phyloP scores from a whole-genome alignment of 441 rosid genomes.

The Gossypium davidsonii region DNA sequence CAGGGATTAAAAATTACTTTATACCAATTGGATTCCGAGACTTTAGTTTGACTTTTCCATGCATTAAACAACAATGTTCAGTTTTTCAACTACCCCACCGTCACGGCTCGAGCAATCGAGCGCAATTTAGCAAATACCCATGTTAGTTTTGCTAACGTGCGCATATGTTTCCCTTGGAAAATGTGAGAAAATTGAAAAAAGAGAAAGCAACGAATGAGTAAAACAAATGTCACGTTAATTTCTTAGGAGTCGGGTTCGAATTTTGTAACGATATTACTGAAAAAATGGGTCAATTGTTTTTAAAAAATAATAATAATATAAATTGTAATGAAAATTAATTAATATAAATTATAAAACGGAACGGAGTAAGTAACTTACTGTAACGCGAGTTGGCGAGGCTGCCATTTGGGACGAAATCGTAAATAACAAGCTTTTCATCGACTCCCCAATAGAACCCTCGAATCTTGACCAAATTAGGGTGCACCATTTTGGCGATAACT shows the following conservation, averaged over 20 bases:
- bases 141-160: slow-evolving; percentile 18
- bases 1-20: too few relatives aligned
- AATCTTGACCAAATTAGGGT: slow-evolving; percentile 72
- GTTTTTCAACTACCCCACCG: slow-evolving; percentile 52
- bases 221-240: too few relatives aligned
- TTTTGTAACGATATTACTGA: too few relatives aligned
- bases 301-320: too few relatives aligned
- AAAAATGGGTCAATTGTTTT: too few relatives aligned
- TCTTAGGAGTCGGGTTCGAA: too few relatives aligned
- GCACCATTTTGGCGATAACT: slow-evolving; percentile 66
- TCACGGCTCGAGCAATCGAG: slow-evolving; percentile 19
- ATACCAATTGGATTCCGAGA: not conserved
- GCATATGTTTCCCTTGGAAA: slow-evolving; percentile 8
- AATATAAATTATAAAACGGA: too few relatives aligned
- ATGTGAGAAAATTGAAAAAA: not conserved
- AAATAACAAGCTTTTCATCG: slow-evolving; percentile 79
- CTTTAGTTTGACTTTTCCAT: slow-evolving; percentile 32
- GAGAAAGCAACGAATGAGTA: too few relatives aligned
- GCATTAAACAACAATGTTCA: slow-evolving; percentile 39
- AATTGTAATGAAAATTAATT: too few relatives aligned
- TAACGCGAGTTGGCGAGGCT: slow-evolving; percentile 83
- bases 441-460: slow-evolving; percentile 84
- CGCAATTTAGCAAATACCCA: slow-evolving; percentile 16
- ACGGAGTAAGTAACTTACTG: slow-evolving; percentile 36
- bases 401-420: slow-evolving; percentile 83